phyloP scores from a whole-genome alignment of 1,284 basidiomycete genomes.

The Sporisorium sorghi region DNA sequence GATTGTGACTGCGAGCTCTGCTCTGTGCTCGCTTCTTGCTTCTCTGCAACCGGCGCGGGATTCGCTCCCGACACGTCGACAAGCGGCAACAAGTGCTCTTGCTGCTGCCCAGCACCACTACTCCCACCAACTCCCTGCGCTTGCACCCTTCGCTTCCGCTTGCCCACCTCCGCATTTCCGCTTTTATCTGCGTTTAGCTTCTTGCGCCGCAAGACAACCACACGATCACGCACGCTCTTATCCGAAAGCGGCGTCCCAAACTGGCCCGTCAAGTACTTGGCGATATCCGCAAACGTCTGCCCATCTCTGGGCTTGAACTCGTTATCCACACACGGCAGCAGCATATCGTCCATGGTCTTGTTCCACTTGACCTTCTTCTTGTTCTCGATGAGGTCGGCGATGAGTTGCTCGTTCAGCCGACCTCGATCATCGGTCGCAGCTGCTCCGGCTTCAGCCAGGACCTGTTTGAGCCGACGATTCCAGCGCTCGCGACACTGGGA shows the following conservation, averaged over 20 bases:
- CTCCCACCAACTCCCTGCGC: background rate
- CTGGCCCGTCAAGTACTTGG: slow-evolving; percentile 10
- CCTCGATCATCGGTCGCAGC: background rate
- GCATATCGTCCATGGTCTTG: slow-evolving; percentile 20
- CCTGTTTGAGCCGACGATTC: slow-evolving; percentile 27
- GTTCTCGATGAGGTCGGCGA: slow-evolving; percentile 9
- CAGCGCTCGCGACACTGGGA: slow-evolving; percentile 46
- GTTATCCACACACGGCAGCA: slow-evolving; percentile 20
- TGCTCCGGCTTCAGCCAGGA: slow-evolving; percentile 6
- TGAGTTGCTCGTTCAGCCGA: slow-evolving; percentile 5
- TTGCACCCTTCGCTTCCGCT: background rate
- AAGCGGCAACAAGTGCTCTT: background rate
- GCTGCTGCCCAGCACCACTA: background rate
- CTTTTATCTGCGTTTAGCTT: background rate
- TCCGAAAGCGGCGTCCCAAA: slow-evolving; percentile 19
- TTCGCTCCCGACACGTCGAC: background rate
- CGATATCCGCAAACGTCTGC: slow-evolving; percentile 22
- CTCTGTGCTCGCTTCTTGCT: background rate
- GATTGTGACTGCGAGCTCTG: background rate
- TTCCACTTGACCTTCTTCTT: slow-evolving; percentile 32
- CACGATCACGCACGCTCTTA: slow-evolving; percentile 28
- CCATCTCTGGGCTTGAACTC: slow-evolving; percentile 16
- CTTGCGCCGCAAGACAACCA: background rate
- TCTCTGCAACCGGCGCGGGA: background rate
- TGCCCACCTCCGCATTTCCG: background rate